Evolutionary conservation across 345 rosid genomes (phyloP), one percentile per base, ranked within the genome.

Genomic region (Zanthoxylum bungeanum): DNA sequence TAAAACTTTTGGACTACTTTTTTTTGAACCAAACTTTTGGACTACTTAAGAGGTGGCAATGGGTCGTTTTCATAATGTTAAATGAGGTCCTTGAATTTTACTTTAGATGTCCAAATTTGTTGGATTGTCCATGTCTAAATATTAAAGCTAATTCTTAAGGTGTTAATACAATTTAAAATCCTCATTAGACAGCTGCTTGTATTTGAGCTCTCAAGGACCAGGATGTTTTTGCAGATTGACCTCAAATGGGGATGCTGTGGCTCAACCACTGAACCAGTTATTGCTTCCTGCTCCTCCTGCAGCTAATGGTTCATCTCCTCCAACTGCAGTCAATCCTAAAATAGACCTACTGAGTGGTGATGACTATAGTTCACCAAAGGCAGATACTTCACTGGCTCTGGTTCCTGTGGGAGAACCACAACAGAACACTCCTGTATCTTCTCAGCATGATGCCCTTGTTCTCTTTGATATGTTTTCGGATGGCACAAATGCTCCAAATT

Each of bases 341-440:
- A 79, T 93, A 69, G 99, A 96, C 78, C 89, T 96, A 64, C 90
- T 96, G 80, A 96, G 99, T 72, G 99, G 99, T 36, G 99, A 96
- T 80, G 87, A 86, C 72, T 88, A 72, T 75, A 71, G 73, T 77
- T 86, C 91, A 52, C 93, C 91, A 8, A 82, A 88, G 81, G 86
- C 85, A 31, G 87, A 84, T 0, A 74, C 36, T 77, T 85, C 91
- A 66, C 84, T 88, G 62, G 97, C 99, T 74, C 88, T 96, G 70
- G 97, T 93, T 80, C 88, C 95, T 78, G 83, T 89, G 60, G 93
- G 85, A 66, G 84, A 84, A 63, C 84, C 87, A 51, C 92, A 85
- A 68, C 77, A 90, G 60, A 77, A 78, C 73, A 79, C 81, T 59
- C 77, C 93, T 64, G 74, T 71, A 53, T 86, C 93, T 24, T 85